Evolutionary conservation across 148 eudicot species (phyloP), one percentile per base, ranked within the genome.

Genomic region (Fagopyrum homotropicum): DNA sequence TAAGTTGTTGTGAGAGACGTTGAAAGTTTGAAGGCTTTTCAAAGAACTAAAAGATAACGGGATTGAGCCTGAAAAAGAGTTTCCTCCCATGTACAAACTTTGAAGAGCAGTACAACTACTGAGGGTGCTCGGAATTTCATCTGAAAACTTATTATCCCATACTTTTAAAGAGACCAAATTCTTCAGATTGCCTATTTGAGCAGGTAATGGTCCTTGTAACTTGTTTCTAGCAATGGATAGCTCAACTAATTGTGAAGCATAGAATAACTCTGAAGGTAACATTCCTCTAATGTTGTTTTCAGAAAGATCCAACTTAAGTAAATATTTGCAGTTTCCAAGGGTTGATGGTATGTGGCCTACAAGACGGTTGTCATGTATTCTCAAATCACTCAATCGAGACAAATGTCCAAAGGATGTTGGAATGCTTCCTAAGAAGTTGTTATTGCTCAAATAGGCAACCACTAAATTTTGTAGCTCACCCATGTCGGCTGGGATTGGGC

Each of bases 321-420:
- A 61, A 16, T 71, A 75, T 44, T 64, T 51, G 47, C 85, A 87
- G 17, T 77, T 81, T 46, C 85, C 88, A 14, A 85, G n/a, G 17
- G 48, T 43, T 35, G 79, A 12, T 35, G 90, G 90, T 49, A 87
- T 85, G 9, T 22, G 44, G 1, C 88, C 85, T 14, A 75, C 59
- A 9, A 85, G 77, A 16, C 43, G 46, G 72, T 87, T 83, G 19
- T 5, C 4, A 7, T 60, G 61, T n/a, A 85, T 19, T n/a, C 8
- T 17, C 7, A 82, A 30, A 17, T 1, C 4, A 47, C 17, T 75
- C 10, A 87, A 15, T 30, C 45, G 29, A 50, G 80, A 79, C 22
- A 87, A 61, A 64, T 83, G 83, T 82, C 86, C 88, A 0, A 83
- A 45, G 11, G 86, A 80, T 10, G 63, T 29, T 0, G 88, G 88